phyloP scores from a whole-genome alignment of 208 protist species.

The Acanthamoeba healyi region DNA sequence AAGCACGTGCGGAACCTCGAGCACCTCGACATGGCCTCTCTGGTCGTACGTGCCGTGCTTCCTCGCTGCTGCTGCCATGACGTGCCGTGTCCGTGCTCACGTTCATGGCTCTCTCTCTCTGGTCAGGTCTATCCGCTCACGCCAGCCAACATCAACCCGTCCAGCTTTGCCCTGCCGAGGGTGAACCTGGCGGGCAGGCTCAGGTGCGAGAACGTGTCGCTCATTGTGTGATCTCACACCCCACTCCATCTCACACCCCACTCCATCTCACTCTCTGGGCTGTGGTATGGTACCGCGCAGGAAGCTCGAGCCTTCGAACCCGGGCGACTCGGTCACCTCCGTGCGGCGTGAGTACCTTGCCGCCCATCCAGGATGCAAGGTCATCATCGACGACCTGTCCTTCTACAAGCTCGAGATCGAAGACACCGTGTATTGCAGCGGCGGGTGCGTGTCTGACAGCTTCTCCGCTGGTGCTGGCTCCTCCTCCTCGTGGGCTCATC shows the following conservation, averaged over 20 bases:
- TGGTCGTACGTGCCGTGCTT: conserved; percentile 1
- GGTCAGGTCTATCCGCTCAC: conserved; percentile 45
- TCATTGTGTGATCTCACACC: neutral
- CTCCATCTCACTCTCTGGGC: neutral
- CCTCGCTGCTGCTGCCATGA: too few relatives aligned
- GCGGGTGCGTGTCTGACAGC: neutral
- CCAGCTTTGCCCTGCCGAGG: conserved; percentile 60
- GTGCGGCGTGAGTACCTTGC: conserved; percentile 1
- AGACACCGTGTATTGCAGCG: conserved; percentile 50
- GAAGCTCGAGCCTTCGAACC: neutral
- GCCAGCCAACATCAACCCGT: conserved; percentile 36
- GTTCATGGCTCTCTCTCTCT: neutral
- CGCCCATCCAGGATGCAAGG: neutral
- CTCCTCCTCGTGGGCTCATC: neutral
- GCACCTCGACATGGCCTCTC: conserved; percentile 9
- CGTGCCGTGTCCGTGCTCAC: neutral
- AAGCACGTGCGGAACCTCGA: conserved; percentile 18
- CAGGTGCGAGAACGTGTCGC: neutral
- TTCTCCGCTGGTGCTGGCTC: neutral
- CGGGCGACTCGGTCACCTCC: neutral
- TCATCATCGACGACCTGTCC: conserved; percentile 21
- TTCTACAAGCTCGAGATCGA: conserved; percentile 61
- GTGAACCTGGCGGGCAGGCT: conserved; percentile 32
- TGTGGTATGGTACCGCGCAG: neutral
- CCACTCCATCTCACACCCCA: neutral